Percentiles rank a stretch among this genome's conserved stretches.
Conservation (phyloP, 1,284 basidiomycete species). For the Melanopsichium pennsylvanicum region DNA sequence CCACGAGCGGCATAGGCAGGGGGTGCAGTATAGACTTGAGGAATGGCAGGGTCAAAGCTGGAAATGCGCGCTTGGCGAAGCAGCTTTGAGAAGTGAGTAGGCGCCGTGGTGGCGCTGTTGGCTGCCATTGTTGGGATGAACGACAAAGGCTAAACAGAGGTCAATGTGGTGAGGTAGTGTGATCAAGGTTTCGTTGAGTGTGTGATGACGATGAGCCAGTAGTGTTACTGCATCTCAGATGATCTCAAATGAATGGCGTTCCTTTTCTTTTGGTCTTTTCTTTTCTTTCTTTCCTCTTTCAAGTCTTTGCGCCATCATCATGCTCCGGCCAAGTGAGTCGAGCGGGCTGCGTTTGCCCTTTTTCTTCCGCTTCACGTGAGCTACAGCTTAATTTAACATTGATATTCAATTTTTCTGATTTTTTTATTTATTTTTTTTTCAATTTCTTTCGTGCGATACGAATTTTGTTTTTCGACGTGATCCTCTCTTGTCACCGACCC, state of each 20-base stretch:
- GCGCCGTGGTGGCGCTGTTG: slow-evolving; percentile 29
- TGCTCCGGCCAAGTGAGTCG: no score
- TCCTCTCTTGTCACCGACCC: no score
- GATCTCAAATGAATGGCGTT: no score
- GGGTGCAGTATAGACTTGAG: slow-evolving; percentile 59
- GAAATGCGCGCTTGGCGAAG: slow-evolving; percentile 53
- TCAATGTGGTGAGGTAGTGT: no score
- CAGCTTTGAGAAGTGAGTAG: slow-evolving; percentile 51
- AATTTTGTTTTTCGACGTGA: neutral
- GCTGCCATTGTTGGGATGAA: slow-evolving; percentile 16
- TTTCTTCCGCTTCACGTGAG: slow-evolving; percentile 37
- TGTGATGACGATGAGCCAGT: no score
- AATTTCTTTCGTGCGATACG: slow-evolving; percentile 22
- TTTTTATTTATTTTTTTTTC: neutral
- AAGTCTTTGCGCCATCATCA: no score
- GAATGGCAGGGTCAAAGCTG: slow-evolving; percentile 52
- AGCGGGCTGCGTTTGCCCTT: no score
- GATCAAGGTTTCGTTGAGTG: no score
- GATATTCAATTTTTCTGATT: neutral
- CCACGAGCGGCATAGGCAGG: slow-evolving; percentile 55
- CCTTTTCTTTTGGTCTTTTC: slow-evolving; percentile 1
- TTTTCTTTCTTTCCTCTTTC: slow-evolving; percentile 22
- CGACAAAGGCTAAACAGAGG: neutral
- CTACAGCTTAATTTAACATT: no score
- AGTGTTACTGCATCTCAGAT: no score